Percentiles rank a stretch among this genome's conserved stretches.
These are phyloP conservation scores for Tylopilus sp. DNA, from an alignment of 1,284 basidiomycete genomes.

Conservation along the genomic window DNA sequence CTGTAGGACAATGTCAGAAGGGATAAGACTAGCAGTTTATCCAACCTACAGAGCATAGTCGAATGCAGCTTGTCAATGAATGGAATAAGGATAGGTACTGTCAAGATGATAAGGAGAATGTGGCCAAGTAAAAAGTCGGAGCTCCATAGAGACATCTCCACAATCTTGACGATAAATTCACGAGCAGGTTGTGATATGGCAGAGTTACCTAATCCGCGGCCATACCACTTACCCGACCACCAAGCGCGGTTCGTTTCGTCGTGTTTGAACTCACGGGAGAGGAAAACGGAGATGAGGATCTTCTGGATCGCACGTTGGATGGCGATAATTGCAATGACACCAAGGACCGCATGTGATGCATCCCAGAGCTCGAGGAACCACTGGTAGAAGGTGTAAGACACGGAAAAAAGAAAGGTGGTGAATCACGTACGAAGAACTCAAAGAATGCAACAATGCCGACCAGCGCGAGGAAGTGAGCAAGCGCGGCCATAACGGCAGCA, in stretches of 20 bases:
- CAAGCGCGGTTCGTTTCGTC: conserved; percentile 96
- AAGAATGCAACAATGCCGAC: conserved; percentile 87
- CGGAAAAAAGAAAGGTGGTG: background rate
- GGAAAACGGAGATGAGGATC: conserved; percentile 87
- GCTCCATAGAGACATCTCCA: conserved; percentile 93
- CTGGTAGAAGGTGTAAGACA: conserved; percentile 38
- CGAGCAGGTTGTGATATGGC: conserved; percentile 92
- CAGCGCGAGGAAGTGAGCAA: conserved; percentile 79
- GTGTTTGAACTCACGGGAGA: conserved; percentile 94
- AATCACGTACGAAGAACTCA: conserved; percentile 81
- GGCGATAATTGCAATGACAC: conserved; percentile 79
- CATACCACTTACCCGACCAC: conserved; percentile 99
- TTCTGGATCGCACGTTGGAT: conserved; percentile 92
- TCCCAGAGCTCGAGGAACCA: conserved; percentile 99
- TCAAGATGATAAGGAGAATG: conserved; percentile 81
- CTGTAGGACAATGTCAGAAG: conserved; percentile 36
- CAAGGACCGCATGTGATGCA: conserved; percentile 88
- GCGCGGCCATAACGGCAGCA: conserved; percentile 84
- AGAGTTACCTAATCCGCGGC: conserved; percentile 81
- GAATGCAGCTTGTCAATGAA: conserved; percentile 87
- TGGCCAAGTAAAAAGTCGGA: conserved; percentile 86
- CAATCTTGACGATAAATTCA: conserved; percentile 96
- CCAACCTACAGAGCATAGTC: conserved; percentile 77
- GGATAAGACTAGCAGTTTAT: background rate
- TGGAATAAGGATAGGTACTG: conserved; percentile 81